Base-by-base conservation (phyloP, 2,329 filamentous ascomycete genomes). In the Aulographum hederae region DNA sequence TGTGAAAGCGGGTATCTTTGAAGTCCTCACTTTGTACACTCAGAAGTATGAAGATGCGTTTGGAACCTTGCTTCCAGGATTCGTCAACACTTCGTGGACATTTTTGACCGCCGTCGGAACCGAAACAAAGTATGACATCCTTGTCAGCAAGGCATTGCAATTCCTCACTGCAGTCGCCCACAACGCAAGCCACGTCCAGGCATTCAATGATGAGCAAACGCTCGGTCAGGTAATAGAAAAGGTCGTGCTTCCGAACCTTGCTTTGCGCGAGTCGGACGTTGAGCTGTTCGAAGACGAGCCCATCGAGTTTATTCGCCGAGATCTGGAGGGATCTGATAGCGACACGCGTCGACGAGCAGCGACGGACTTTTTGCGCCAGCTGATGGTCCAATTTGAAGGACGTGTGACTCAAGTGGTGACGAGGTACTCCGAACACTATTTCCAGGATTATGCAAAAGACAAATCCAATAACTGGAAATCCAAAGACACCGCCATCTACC, bases 221-320 rank as follows among this genome's bases (percentile, higher is more conserved):
- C 60, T 95, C 21, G 73, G 73, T 13, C 78, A 93, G 50, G 80
- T 98, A 32, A 80, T 94, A 6, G 84, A 95, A 52, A 93, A 93
- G 57, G 89, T 95, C 36, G 80, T 98, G 34, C 58, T 98, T 40
- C 86, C 89, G 6, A 98, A 98, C 46, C 72, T 98, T 36, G 78
- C 78, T 12, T 61, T 98, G 37, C 73, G 91, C 41, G 89, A 94
- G 46, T 89, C 85, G 0, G 91, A 98, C 41, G 69, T 93, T 33
- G 89, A 98, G 52, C 67, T 93, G 41, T 95, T 98, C 44, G 89
- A 98, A 50, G 91, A 98, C 49, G 91, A 98, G 58, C 89, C 89
- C 0, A 98, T 98, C 41, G 89, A 98, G 53, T 98, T 92, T 50
- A 98, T 98, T 47, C 71, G 89, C 39, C 71, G 84, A 45, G 89